Evolutionary conservation across 805 yeast species (phyloP).

Genomic region (Candida michaelii): DNA sequence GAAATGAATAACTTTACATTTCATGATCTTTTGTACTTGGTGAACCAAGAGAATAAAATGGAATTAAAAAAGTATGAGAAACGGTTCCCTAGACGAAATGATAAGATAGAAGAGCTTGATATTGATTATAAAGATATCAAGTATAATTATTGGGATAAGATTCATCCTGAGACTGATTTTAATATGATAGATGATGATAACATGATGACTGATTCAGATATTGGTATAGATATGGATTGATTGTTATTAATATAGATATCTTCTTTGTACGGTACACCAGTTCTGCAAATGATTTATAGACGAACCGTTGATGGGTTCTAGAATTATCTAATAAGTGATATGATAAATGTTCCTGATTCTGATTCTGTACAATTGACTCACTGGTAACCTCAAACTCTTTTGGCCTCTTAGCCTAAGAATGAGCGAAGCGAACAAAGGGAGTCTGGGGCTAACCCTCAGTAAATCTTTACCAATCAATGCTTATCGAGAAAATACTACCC

Average conservation of each 20-base stretch:
- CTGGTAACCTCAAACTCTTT: too few species aligned
- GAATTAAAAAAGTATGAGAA: slow-evolving; percentile 18
- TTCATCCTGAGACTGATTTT: slow-evolving; percentile 16
- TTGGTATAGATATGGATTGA: background rate
- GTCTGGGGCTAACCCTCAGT: too few species aligned
- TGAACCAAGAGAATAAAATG: slow-evolving; percentile 26
- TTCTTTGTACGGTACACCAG: too few species aligned
- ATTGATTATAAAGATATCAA: slow-evolving; percentile 21
- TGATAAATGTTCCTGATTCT: too few species aligned
- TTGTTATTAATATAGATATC: background rate
- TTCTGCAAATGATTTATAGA: too few species aligned
- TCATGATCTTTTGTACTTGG: slow-evolving; percentile 24
- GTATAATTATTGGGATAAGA: slow-evolving; percentile 39
- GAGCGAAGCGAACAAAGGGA: too few species aligned
- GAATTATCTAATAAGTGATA: too few species aligned
- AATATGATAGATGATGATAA: slow-evolving; percentile 11
- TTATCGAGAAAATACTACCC: too few species aligned
- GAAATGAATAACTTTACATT: slow-evolving; percentile 19
- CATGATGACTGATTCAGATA: background rate
- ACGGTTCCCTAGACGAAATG: background rate
- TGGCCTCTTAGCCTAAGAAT: too few species aligned
- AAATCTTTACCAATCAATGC: too few species aligned
- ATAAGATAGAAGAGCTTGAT: slow-evolving; percentile 2
- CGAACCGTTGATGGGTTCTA: too few species aligned
- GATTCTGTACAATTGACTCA: too few species aligned